phyloP scores from a whole-genome alignment of 2,329 filamentous ascomycete species.

The Xylariaceae sp. region DNA sequence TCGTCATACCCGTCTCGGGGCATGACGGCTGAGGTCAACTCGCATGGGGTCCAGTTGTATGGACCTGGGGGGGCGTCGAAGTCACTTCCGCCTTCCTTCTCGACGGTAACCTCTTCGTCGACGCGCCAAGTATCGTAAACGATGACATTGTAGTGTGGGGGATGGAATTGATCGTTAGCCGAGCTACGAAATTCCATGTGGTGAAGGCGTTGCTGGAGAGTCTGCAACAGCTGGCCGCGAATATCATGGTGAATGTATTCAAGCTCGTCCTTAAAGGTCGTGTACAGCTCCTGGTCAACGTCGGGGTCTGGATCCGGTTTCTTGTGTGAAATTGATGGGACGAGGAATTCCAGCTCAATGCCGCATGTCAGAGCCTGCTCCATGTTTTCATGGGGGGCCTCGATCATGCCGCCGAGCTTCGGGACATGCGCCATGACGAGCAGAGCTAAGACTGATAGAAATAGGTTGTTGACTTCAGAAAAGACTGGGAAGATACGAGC shows the following conservation, averaged over 20 bases:
- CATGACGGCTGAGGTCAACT: conserved; percentile 24
- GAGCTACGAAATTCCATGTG: conserved; percentile 13
- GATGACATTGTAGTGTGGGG: conserved; percentile 17
- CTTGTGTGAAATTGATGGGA: conserved; percentile 4
- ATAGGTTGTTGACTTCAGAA: not conserved
- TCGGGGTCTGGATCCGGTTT: conserved; percentile 16
- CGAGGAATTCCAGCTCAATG: conserved; percentile 29
- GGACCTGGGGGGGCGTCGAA: not conserved
- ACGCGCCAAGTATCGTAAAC: conserved; percentile 27
- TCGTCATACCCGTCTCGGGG: too few relatives aligned
- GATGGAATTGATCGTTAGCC: conserved; percentile 16
- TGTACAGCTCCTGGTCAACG: conserved; percentile 1
- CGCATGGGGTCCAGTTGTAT: conserved; percentile 21
- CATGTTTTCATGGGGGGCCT: conserved; percentile 19
- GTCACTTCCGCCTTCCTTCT: not conserved
- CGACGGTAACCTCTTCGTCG: conserved; percentile 15
- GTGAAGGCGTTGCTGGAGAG: conserved; percentile 5
- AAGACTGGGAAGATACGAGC: too few relatives aligned
- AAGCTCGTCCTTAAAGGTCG: not conserved
- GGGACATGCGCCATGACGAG: not conserved
- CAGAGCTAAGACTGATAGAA: not conserved
- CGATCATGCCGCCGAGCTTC: conserved; percentile 22
- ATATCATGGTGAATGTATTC: not conserved
- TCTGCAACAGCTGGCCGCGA: not conserved
- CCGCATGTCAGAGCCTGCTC: conserved; percentile 27